Evolutionary conservation across 2,329 filamentous ascomycete species (phyloP), one percentile per base, ranked within the genome.

Genomic region (Aspergillus nomiae): DNA sequence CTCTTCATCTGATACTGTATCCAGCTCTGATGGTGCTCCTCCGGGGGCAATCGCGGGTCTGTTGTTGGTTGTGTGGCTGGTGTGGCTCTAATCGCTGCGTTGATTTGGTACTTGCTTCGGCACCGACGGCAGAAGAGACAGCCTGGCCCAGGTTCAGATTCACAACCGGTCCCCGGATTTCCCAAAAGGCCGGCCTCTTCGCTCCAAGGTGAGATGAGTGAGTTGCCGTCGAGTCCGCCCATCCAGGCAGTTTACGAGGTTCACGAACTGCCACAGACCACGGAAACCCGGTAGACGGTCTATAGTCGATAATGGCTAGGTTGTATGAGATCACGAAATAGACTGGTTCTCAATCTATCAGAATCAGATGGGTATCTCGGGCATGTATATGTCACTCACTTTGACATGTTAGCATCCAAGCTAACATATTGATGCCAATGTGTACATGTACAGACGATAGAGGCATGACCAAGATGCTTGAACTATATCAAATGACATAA

Each of bases 51-150:
- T 60, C 19, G 59, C 59, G 9, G 59, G 59, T 11, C 16, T 9
- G 59, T 60, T 24, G 30, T 56, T 11, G 59, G 59, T 8, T 50
- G 58, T 12, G 50, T 60, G 6, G 58, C 38, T 3, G 50, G 50
- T n/a, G 26, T 28, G 4, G 50, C 24, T 14, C 11, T 60, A 11
- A 55, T 60, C 12, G 21, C 19, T 9, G 58, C 8, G 7, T 32
- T 54, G 19, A 5, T 36, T 5, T 54, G 58, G 34, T 60, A 34
- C 12, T 36, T 54, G 5, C 28, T 60, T n/a, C 38, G 38, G 6
- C 50, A 38, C 10, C 30, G 50, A n/a, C 50, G 50, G n/a, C 26
- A 34, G n/a, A 53, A 34, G 16, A 19, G 26, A 26, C 45, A 21
- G 2, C 8, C 10, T 16, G 24, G 10, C 10, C 21, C 24, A 3